Percentiles rank a stretch among this genome's conserved stretches.
Conservation (phyloP, 208 protist genomes). For the Endotrypanum monterogeii region DNA sequence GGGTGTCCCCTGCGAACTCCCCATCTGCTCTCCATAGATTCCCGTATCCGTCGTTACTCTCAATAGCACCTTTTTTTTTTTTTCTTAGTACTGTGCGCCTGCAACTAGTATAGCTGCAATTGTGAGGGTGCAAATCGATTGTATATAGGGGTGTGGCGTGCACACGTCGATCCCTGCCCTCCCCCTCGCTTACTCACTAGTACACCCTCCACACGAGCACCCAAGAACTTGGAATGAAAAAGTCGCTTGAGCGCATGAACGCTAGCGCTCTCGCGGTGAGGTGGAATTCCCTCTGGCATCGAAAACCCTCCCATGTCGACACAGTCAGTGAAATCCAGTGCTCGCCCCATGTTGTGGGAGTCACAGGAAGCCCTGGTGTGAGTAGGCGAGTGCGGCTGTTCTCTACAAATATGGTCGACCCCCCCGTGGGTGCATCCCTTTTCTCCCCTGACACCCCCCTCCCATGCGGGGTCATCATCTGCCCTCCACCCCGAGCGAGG, state of each 20-base stretch:
- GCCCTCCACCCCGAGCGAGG: neutral
- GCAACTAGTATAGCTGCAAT: neutral
- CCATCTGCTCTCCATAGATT: neutral
- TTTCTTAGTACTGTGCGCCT: neutral
- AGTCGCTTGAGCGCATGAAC: neutral
- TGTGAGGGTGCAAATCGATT: neutral
- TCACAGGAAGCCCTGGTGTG: neutral
- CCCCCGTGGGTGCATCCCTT: neutral
- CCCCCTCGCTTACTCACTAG: neutral
- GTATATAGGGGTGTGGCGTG: neutral
- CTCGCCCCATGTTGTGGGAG: neutral
- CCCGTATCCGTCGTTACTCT: neutral
- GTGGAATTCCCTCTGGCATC: neutral
- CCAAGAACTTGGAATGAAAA: neutral
- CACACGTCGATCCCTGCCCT: neutral
- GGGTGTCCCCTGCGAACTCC: neutral
- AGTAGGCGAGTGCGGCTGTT: neutral
- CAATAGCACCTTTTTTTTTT: neutral
- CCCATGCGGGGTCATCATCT: neutral
- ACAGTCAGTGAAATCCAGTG: no score
- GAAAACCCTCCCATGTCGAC: neutral
- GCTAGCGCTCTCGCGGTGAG: neutral
- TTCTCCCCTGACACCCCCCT: neutral
- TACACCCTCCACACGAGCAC: neutral
- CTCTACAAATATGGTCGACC: neutral